Evolutionary conservation across 2,329 filamentous ascomycete genomes (phyloP).

Genomic region (Diaporthe sp.): DNA sequence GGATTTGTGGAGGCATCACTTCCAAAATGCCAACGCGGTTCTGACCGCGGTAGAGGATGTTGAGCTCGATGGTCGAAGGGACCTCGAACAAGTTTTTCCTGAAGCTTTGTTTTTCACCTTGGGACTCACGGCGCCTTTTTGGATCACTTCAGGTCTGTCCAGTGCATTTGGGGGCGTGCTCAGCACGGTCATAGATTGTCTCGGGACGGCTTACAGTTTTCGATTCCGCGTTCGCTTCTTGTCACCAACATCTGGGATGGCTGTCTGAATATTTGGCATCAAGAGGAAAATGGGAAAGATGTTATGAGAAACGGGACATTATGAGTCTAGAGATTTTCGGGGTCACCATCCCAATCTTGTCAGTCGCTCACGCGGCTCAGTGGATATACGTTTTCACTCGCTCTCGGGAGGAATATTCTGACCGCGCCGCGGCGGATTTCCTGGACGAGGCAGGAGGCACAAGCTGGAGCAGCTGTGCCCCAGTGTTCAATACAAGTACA

Average conservation of each 20-base stretch:
- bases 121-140: not conserved
- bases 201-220: constrained; percentile 25
- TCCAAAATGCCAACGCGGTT: not conserved
- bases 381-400: constrained; percentile 36
- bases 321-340: constrained; percentile 35
- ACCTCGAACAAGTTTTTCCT: not conserved
- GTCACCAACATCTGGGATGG: constrained; percentile 22
- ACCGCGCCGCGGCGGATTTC: not conserved
- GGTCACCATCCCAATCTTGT: constrained; percentile 36
- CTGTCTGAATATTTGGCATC: constrained; percentile 29
- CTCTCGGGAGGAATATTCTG: not conserved
- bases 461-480: constrained; percentile 17
- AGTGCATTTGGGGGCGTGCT: constrained; percentile 1
- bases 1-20: constrained; percentile 11
- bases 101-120: not conserved
- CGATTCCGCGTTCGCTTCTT: constrained; percentile 30
- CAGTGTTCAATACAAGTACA: constrained; percentile 19
- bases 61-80: not conserved
- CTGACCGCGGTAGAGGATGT: not conserved
- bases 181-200: constrained; percentile 22
- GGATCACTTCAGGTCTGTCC: not conserved
- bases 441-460: constrained; percentile 3
- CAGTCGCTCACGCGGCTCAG: constrained; percentile 32
- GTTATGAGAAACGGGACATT: constrained; percentile 34
- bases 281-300: constrained; percentile 23